These are phyloP conservation scores for Thecaphora thlaspeos DNA, from an alignment of 1,284 basidiomycete genomes.

Conservation along the genomic window DNA sequence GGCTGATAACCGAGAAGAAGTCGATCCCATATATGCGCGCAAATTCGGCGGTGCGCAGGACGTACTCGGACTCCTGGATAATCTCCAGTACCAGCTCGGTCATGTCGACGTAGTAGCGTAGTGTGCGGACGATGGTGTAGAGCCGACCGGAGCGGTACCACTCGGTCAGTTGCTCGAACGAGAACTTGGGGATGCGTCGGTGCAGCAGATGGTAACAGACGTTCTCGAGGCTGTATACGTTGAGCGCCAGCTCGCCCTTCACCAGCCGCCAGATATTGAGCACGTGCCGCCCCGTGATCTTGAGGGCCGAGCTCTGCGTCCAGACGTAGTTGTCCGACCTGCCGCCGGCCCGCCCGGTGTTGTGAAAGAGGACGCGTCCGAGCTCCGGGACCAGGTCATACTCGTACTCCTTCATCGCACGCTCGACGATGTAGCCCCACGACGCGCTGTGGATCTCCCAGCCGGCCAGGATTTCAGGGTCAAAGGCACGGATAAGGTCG, in stretches of 20 bases:
- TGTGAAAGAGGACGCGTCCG: constrained; percentile 52
- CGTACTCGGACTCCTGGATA: constrained; percentile 49
- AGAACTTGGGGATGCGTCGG: constrained; percentile 69
- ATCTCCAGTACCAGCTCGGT: constrained; percentile 42
- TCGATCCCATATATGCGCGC: constrained; percentile 95
- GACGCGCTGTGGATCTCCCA: constrained; percentile 86
- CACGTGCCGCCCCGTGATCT: constrained; percentile 82
- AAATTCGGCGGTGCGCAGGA: constrained; percentile 68
- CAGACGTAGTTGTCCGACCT: constrained; percentile 61
- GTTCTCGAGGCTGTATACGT: constrained; percentile 85
- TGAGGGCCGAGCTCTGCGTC: constrained; percentile 79
- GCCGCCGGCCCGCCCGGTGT: constrained; percentile 41
- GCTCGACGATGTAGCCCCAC: constrained; percentile 84
- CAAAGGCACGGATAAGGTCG: constrained; percentile 73
- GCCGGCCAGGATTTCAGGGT: constrained; percentile 87
- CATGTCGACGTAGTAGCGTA: constrained; percentile 43
- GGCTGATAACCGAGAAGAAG: constrained; percentile 89
- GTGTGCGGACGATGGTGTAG: constrained; percentile 13
- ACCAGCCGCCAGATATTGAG: constrained; percentile 91
- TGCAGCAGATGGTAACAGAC: constrained; percentile 64
- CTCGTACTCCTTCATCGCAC: constrained; percentile 61
- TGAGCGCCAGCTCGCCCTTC: constrained; percentile 76
- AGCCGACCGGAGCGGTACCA: constrained; percentile 65
- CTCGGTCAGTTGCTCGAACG: constrained; percentile 67
- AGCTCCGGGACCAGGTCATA: constrained; percentile 58